phyloP scores from a whole-genome alignment of 202 grass and related monocot species.

The Zizania palustris region DNA sequence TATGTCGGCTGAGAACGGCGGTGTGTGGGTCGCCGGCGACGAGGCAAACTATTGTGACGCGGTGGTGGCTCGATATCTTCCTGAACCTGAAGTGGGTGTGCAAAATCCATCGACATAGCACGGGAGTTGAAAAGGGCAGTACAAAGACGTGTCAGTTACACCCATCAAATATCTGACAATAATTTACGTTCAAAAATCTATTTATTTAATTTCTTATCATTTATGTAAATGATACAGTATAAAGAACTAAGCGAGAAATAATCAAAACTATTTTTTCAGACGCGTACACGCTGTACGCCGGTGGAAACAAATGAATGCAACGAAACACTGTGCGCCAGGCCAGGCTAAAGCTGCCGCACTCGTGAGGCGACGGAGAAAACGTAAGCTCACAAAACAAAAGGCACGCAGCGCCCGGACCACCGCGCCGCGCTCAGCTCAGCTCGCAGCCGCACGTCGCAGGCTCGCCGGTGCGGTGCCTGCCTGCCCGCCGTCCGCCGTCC shows the following conservation, averaged over 20 bases:
- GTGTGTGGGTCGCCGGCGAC: too few relatives aligned
- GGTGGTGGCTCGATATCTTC: too few relatives aligned
- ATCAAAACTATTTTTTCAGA: too few relatives aligned
- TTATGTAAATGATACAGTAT: too few relatives aligned
- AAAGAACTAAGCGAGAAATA: too few relatives aligned
- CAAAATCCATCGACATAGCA: background rate
- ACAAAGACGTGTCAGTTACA: background rate
- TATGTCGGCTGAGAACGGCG: too few relatives aligned
- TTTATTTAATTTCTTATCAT: too few relatives aligned
- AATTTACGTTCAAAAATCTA: too few relatives aligned
- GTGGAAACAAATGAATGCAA: conserved; percentile 1
- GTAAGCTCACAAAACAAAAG: background rate
- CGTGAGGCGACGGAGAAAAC: background rate
- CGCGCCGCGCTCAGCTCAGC: background rate
- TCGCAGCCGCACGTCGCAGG: background rate
- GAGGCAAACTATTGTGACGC: too few relatives aligned
- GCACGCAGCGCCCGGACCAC: background rate
- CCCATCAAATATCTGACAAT: too few relatives aligned
- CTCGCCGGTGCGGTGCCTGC: background rate
- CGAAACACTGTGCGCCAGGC: background rate
- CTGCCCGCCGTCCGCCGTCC: background rate
- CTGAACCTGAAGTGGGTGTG: too few relatives aligned
- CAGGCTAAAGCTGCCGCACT: background rate
- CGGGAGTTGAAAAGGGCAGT: background rate
- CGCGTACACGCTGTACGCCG: background rate